Evolutionary conservation across 2,329 filamentous ascomycete genomes (phyloP), one percentile per base, ranked within the genome.

Genomic region (Aureobasidium sp.): DNA sequence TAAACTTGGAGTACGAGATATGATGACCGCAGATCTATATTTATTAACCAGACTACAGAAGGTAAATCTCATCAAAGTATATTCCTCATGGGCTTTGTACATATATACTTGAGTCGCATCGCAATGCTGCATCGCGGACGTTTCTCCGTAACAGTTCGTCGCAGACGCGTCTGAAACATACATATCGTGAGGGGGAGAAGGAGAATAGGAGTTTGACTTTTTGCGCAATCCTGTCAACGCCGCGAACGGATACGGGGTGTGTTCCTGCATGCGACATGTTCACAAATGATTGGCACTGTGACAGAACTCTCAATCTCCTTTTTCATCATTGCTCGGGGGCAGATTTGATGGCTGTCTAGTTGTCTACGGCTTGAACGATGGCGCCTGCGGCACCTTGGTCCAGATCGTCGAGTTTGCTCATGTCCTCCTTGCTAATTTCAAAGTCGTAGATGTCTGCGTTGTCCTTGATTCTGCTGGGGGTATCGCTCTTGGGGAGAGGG

Each of bases 401-500:
- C 52, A 84, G 68, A 3, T 66, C 73, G 71, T 85, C 76, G 53
- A 86, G 68, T 33, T 70, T 70, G 39, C 69, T 68, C 82, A 89
- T 84, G 62, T 89, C 85, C 8, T 81, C 79, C 15, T 74, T 69
- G 6, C 74, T 75, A 15, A 89, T 73, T 35, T 79, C 75, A 69
- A 89, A 88, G 60, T 78, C 78, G 70, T 81, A 88, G 0, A 89
- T 78, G 60, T 85, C 75, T 0, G 79, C 78, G 68, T 91, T 92
- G 70, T 85, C 81, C 63, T 78, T 76, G 65, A 91, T 90, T 14
- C 88, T 79, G 33, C 80, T 82, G 0, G 84, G 80, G 5, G 83
- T 87, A 54, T 87, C 86, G 64, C 85, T 90, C 81, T 91, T 91
- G 24, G 88, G 87, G 64, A 91, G 76, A 49, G 88, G 88, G 14